Evolutionary conservation across 2,329 filamentous ascomycete species (phyloP).

Genomic region (Harringtonia lauricola): DNA sequence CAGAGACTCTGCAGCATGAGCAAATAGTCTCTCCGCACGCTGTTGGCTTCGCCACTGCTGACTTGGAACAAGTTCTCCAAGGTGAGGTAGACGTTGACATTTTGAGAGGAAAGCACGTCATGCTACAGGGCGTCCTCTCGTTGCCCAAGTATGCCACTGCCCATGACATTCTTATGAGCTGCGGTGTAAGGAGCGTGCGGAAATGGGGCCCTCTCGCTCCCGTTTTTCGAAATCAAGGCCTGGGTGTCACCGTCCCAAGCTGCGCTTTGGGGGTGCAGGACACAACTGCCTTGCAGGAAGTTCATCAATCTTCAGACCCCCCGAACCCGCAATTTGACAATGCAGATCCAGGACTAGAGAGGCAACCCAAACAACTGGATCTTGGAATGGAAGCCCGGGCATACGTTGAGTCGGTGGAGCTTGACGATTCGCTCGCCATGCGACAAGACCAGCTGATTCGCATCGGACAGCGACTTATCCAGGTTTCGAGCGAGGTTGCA

Average conservation of each 20-base stretch:
- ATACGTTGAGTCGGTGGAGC: neutral
- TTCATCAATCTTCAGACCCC: no score
- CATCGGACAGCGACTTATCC: neutral
- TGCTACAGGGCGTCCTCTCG: constrained; percentile 18
- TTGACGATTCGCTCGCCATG: neutral
- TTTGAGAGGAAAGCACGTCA: constrained; percentile 19
- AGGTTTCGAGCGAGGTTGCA: neutral
- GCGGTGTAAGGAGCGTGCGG: constrained; percentile 18
- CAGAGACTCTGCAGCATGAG: constrained; percentile 17
- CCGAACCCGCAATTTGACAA: no score
- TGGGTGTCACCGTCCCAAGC: neutral
- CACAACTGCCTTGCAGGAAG: neutral
- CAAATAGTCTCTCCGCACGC: constrained; percentile 18
- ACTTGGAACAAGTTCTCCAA: constrained; percentile 13
- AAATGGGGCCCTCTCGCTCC: constrained; percentile 15
- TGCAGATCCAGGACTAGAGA: no score
- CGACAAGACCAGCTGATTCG: neutral
- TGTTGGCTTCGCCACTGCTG: constrained; percentile 15
- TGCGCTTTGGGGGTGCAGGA: neutral
- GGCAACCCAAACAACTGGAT: neutral
- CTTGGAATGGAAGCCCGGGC: neutral
- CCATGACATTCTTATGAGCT: constrained; percentile 16
- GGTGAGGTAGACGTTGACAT: constrained; percentile 9
- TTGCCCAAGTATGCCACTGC: constrained; percentile 16
- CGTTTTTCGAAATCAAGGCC: constrained; percentile 1